Evolutionary conservation across 2,329 filamentous ascomycete species (phyloP).

Genomic region (Paecilomyces fulvus): DNA sequence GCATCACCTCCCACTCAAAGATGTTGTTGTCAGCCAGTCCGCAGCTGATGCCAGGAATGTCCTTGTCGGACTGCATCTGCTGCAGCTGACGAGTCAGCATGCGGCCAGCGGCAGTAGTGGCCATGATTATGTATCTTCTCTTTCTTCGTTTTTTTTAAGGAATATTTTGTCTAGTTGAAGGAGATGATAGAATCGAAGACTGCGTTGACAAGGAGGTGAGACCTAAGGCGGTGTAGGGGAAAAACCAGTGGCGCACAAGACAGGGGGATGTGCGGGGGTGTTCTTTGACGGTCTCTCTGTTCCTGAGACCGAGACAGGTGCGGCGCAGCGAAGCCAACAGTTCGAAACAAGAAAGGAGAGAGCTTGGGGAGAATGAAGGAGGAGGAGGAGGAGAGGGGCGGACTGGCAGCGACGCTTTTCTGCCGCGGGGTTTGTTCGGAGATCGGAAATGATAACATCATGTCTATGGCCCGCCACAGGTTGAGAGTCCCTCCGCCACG

Average conservation of each 20-base stretch:
- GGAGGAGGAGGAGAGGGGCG: background rate
- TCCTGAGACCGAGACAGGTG: background rate
- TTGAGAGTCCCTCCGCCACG: background rate
- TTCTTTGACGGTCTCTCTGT: background rate
- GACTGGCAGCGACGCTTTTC: background rate
- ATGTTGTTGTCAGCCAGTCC: conserved; percentile 79
- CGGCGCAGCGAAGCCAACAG: background rate
- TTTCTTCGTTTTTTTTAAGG: background rate
- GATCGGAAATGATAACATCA: background rate
- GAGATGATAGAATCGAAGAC: background rate
- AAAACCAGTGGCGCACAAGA: background rate
- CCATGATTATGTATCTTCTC: conserved; percentile 20
- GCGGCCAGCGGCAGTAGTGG: conserved; percentile 40
- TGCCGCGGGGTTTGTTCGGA: conserved; percentile 2
- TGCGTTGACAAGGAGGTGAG: background rate
- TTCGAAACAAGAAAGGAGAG: background rate
- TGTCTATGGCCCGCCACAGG: background rate
- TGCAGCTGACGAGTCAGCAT: conserved; percentile 82
- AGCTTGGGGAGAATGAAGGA: background rate
- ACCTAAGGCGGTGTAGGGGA: background rate
- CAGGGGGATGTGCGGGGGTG: background rate
- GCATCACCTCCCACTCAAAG: conserved; percentile 97
- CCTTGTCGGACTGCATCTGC: conserved; percentile 84
- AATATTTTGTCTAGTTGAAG: background rate
- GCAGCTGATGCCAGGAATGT: conserved; percentile 89